phyloP scores from a whole-genome alignment of 164 flowering plant genomes.

The Sedum album region DNA sequence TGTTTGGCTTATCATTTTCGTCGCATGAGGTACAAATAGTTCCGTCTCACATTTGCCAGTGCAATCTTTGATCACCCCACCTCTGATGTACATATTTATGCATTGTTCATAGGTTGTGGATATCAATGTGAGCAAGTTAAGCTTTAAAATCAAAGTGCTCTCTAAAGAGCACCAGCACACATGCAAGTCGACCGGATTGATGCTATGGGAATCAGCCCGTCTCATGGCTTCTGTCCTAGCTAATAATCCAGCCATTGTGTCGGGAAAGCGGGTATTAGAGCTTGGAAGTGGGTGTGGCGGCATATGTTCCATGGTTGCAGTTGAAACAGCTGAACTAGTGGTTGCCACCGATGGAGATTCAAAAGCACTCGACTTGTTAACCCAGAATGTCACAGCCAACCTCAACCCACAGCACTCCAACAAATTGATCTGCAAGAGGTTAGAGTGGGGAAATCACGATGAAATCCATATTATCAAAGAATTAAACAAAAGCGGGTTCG shows the following conservation, averaged over 20 bases:
- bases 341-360: constrained; percentile 83
- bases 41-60: neutral
- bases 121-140: constrained; percentile 28
- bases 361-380: constrained; percentile 53
- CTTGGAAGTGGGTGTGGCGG: constrained; percentile 85
- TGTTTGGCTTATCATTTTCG: constrained; percentile 60
- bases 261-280: constrained; percentile 70
- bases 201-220: constrained; percentile 97
- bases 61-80: neutral
- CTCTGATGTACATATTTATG: constrained; percentile 6
- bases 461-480: constrained; percentile 47
- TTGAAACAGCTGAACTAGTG: constrained; percentile 50
- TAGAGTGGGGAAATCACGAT: constrained; percentile 78
- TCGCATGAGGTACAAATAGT: constrained; percentile 61
- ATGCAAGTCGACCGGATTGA: constrained; percentile 93
- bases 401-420: constrained; percentile 21
- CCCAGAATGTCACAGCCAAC: constrained; percentile 50
- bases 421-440: constrained; percentile 33
- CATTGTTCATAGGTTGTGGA: constrained; percentile 35
- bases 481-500: constrained; percentile 42
- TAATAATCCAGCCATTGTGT: constrained; percentile 52
- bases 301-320: constrained; percentile 85
- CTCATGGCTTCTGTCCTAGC: constrained; percentile 78
- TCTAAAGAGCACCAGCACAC: constrained; percentile 82
- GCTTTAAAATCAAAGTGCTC: constrained; percentile 54